Conservation (phyloP, 805 yeast species). For the Starmera amethionina region DNA sequence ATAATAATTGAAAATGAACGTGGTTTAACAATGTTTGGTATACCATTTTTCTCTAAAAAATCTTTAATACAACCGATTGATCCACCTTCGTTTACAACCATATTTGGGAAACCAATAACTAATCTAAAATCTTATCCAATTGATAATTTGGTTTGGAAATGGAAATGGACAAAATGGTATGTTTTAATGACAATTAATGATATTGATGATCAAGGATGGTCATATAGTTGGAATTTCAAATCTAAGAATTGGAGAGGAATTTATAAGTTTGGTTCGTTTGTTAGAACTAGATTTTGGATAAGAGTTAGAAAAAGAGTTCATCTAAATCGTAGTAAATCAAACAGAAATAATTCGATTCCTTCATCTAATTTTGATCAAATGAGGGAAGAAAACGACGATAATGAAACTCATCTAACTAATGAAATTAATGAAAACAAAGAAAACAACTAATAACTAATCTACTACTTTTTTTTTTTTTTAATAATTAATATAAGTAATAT, state of each 20-base stretch:
- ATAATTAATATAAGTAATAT: too few relatives aligned
- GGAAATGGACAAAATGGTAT: slow-evolving; percentile 69
- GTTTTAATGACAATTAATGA: slow-evolving; percentile 54
- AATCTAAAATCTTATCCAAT: slow-evolving; percentile 22
- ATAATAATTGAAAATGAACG: slow-evolving; percentile 44
- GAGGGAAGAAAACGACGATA: too few relatives aligned
- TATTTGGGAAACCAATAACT: slow-evolving; percentile 16
- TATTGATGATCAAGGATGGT: slow-evolving; percentile 84
- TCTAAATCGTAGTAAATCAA: background rate
- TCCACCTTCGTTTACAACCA: slow-evolving; percentile 29
- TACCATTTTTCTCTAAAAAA: slow-evolving; percentile 37
- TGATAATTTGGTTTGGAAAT: slow-evolving; percentile 53
- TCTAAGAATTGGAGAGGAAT: slow-evolving; percentile 55
- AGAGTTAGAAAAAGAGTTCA: slow-evolving; percentile 19
- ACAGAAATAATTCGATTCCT: background rate
- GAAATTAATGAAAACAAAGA: too few relatives aligned
- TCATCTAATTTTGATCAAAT: too few relatives aligned
- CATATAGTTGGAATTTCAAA: slow-evolving; percentile 44
- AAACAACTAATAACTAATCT: too few relatives aligned
- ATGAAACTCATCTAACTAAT: too few relatives aligned
- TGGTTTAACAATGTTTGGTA: slow-evolving; percentile 42
- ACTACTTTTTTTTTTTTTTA: too few relatives aligned
- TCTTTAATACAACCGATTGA: slow-evolving; percentile 38
- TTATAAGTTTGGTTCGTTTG: slow-evolving; percentile 46
- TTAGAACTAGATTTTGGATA: slow-evolving; percentile 60